These are phyloP conservation scores for Eucalyptus curtisii DNA, from an alignment of 345 rosid species.

Conservation along the genomic window DNA sequence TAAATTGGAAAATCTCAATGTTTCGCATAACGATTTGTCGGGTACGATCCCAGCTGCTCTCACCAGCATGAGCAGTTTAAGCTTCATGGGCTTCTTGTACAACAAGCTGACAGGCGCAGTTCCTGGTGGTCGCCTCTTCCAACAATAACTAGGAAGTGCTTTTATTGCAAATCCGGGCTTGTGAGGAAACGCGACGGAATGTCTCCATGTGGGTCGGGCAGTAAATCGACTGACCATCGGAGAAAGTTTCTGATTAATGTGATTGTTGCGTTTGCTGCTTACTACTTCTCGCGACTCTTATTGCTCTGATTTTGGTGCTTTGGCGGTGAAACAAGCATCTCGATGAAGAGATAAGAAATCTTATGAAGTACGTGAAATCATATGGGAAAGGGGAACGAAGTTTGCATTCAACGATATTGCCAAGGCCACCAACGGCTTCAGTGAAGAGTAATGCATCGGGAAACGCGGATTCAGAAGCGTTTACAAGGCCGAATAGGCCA, in stretches of 20 bases:
- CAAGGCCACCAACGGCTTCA: conserved; percentile 38
- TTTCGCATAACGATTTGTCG: conserved; percentile 37
- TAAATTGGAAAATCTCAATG: conserved; percentile 31
- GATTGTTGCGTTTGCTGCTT: conserved; percentile 17
- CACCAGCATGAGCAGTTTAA: conserved; percentile 33
- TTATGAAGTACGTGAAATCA: not conserved
- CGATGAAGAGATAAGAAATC: conserved; percentile 15
- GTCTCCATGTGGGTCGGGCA: conserved; percentile 8
- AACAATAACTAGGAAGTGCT: conserved; percentile 19
- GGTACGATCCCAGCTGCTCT: conserved; percentile 32
- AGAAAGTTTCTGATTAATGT: conserved; percentile 8
- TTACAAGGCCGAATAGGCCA: conserved; percentile 30
- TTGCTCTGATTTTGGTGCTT: not conserved
- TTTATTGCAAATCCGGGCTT: conserved; percentile 37
- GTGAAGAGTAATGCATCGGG: conserved; percentile 43
- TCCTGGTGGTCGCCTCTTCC: conserved; percentile 27
- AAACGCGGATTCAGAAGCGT: conserved; percentile 57
- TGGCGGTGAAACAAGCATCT: not conserved
- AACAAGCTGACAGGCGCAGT: conserved; percentile 37
- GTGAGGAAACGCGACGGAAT: conserved; percentile 42
- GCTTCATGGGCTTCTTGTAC: conserved; percentile 31
- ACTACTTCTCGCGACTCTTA: not conserved
- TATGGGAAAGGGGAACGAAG: conserved; percentile 47
- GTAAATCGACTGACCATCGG: conserved; percentile 4
- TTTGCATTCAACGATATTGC: conserved; percentile 44